A percentile compares a stretch with the other conserved stretches of the same genome.
Conservation (phyloP, 345 rosid species). For the Balakata baccata region DNA sequence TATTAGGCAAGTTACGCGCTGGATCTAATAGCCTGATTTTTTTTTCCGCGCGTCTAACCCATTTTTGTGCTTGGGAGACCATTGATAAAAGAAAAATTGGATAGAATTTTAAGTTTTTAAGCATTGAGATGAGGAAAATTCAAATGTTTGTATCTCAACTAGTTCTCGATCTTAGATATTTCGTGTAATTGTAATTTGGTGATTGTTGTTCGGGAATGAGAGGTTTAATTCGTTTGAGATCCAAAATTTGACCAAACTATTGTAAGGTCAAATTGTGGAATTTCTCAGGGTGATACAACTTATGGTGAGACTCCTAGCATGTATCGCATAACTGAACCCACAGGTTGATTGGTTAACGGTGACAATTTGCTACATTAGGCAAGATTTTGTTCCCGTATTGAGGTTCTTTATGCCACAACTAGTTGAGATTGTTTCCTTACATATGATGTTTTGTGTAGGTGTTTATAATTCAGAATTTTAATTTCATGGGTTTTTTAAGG, state of each 20-base stretch:
- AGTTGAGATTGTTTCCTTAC: neutral
- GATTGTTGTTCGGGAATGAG: neutral
- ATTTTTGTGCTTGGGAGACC: neutral
- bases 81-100: neutral
- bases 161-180: neutral
- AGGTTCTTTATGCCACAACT: neutral
- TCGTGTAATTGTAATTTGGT: neutral
- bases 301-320: conserved; percentile 2
- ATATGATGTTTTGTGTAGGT: neutral
- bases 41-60: neutral
- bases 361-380: neutral
- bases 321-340: neutral
- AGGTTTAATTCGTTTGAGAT: neutral
- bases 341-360: neutral
- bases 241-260: neutral
- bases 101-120: neutral
- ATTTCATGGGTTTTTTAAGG: no score
- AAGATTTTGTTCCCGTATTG: neutral
- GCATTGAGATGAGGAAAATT: neutral
- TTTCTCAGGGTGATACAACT: neutral
- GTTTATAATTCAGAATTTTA: neutral
- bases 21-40: neutral
- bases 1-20: neutral
- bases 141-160: neutral
- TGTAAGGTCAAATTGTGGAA: neutral